Evolutionary conservation across 2,329 filamentous ascomycete genomes (phyloP), one percentile per base, ranked within the genome.

Genomic region (Trichothecium roseum): DNA sequence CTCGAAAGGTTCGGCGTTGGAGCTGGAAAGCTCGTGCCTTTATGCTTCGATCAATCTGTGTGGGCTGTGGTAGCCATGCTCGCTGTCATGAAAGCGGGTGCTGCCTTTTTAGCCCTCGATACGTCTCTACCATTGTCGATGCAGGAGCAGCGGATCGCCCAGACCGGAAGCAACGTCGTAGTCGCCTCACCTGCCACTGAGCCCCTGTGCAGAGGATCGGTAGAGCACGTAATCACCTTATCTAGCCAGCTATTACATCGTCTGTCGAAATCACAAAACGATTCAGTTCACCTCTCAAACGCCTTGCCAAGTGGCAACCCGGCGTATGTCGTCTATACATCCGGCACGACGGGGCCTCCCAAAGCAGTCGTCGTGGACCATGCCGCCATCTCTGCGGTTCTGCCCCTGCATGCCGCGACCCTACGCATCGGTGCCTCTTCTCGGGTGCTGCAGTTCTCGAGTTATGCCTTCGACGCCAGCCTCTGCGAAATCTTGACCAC

Each of bases 1-100:
- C 48, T 64, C 1, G 35, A 45, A 16, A 42, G 43, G 8, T 37
- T 46, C 22, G 64, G 63, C 9, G 51, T 62, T 26, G 44, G 39
- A 3, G 35, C 52, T 7, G 64, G 63, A 14, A 54, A 51, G 28
- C 57, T 15, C 7, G 59, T 70, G 10, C 64, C 66, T 2, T 50
- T 69, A 12, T 67, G 63, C 42, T 68, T 69, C 38, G 62, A 68
- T 43, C 68, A 69, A 45, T 67, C 63, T 17, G 51, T 50, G 40
- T 67, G 62, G 63, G 60, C 64, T 4, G 51, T 59, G 5, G 53
- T 69, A 15, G 59, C 60, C 0, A 57, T 68, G 4, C 44, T 69
- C 6, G 63, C 54, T 7, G 54, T 68, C 37, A 63, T 69, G 59
- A 68, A 68, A 42, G 48, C 64, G 10, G 66, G 66, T 7, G 63